Evolutionary conservation across 768 basidiomycete genomes (phyloP).

Genomic region (Pleurotus platypus): DNA sequence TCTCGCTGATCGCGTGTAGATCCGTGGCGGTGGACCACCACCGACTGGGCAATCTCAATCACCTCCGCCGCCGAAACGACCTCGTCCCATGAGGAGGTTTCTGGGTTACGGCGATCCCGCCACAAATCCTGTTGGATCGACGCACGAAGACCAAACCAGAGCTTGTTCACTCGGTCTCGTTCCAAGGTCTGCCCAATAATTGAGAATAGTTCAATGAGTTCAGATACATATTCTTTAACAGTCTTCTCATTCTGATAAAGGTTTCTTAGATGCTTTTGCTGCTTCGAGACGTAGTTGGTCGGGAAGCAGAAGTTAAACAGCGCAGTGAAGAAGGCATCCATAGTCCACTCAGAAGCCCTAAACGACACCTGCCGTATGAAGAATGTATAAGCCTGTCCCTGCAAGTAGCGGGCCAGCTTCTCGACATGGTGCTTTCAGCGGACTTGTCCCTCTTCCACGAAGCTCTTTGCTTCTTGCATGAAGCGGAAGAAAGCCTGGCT

Average conservation of each 20-base stretch:
- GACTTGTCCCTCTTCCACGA: conserved; percentile 18
- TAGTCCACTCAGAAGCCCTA: conserved; percentile 19
- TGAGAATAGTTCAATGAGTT: conserved; percentile 23
- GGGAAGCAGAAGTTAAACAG: conserved; percentile 36
- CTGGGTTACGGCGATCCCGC: too few relatives aligned
- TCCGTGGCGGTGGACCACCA: too few relatives aligned
- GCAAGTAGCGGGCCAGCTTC: conserved; percentile 24
- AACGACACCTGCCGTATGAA: conserved; percentile 24
- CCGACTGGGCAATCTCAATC: too few relatives aligned
- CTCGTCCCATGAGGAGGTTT: too few relatives aligned
- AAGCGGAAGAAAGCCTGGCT: conserved; percentile 20
- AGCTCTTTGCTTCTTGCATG: conserved; percentile 19
- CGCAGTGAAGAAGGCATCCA: conserved; percentile 25
- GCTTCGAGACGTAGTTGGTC: conserved; percentile 11
- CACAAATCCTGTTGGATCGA: too few relatives aligned
- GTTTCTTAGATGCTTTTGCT: conserved; percentile 15
- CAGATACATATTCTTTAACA: conserved; percentile 26
- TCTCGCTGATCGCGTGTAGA: too few relatives aligned
- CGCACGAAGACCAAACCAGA: too few relatives aligned
- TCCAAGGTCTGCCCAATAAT: too few relatives aligned
- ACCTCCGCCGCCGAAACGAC: too few relatives aligned
- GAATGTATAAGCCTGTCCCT: conserved; percentile 25
- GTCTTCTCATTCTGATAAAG: conserved; percentile 21
- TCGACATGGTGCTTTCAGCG: conserved; percentile 12
- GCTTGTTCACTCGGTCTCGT: too few relatives aligned